phyloP scores from a whole-genome alignment of 768 basidiomycete species.

The Chalciporus pseudorubinellus region DNA sequence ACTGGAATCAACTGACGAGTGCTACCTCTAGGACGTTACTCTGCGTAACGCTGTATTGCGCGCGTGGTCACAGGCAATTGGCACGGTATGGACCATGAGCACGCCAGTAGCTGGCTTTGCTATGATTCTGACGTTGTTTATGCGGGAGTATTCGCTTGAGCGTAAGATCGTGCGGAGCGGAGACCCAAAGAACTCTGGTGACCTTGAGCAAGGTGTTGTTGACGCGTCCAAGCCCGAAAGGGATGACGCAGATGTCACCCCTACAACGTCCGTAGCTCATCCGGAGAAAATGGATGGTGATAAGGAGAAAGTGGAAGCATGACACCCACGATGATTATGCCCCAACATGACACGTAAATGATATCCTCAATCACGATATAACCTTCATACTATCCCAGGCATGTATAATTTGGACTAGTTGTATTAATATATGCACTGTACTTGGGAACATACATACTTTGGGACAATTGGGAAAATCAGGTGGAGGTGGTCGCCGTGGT shows the following conservation, averaged over 20 bases:
- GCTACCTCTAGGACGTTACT: slow-evolving; percentile 44
- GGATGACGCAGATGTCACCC: background rate
- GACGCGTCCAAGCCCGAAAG: background rate
- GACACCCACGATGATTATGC: no score
- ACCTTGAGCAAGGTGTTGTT: slow-evolving; percentile 30
- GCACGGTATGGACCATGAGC: slow-evolving; percentile 61
- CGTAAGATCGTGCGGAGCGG: slow-evolving; percentile 41
- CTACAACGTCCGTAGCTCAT: background rate
- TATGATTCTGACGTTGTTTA: no score
- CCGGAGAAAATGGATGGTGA: background rate
- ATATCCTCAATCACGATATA: no score
- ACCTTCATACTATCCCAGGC: no score
- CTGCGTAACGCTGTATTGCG: slow-evolving; percentile 44
- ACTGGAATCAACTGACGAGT: no score
- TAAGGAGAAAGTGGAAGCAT: background rate
- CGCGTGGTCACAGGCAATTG: slow-evolving; percentile 60
- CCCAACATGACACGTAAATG: background rate
- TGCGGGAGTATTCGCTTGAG: no score
- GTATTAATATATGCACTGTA: no score
- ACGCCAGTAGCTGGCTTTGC: slow-evolving; percentile 56
- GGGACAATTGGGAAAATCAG: no score
- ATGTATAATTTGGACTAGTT: no score
- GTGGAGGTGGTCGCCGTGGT: no score
- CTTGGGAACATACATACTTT: no score
- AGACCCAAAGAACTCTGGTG: slow-evolving; percentile 25